Evolutionary conservation across 1,139 yeast genomes (phyloP), one percentile per base, ranked within the genome.

Genomic region (Geotrichum citri-aurantii): DNA sequence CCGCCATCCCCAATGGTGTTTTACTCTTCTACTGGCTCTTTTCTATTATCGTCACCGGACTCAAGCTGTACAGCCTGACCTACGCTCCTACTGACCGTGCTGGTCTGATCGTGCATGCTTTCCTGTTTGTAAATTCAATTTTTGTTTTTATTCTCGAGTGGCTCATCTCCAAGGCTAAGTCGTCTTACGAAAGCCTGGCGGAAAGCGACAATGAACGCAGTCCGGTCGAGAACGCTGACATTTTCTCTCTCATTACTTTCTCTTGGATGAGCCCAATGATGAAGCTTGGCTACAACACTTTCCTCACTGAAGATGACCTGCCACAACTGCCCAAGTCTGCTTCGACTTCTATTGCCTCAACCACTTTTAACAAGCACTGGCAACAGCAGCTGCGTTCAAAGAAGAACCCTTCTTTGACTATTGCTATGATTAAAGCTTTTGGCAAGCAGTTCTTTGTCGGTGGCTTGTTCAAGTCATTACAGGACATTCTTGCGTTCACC

Each of bases 211-310:
- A 69, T 46, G 70, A 71, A 48, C 64, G 72, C 55, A 82, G 79
- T 63, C 96, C 97, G 2, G 84, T 81, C 63, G 98, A 92, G 67
- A 75, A 75, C 44, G 96, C 99, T 12, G 88, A 92, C 69, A 75
- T 91, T 26, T 91, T 92, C 68, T 84, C 95, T 19, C 80, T 82
- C 62, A 77, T 95, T 60, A 84, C 95, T 0, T 93, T 93, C 71
- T 77, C 83, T 49, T 93, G 99, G 99, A 88, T 93, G 95, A 83
- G 92, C 1, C 88, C 86, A 4, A 77, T 93, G 69, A 92, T 93
- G 97, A 85, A 79, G 69, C 81, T 81, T 60, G 99, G 99, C 26
- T 89, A 88, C 69, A 73, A 78, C 31, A 85, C 86, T 59, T 93
- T 74, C 70, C 78, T 93, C 65, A 81, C 85, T 11, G 93, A 88